These are phyloP conservation scores for Globisporangium radiosum DNA, from an alignment of 352 stramenopile species.

Conservation along the genomic window DNA sequence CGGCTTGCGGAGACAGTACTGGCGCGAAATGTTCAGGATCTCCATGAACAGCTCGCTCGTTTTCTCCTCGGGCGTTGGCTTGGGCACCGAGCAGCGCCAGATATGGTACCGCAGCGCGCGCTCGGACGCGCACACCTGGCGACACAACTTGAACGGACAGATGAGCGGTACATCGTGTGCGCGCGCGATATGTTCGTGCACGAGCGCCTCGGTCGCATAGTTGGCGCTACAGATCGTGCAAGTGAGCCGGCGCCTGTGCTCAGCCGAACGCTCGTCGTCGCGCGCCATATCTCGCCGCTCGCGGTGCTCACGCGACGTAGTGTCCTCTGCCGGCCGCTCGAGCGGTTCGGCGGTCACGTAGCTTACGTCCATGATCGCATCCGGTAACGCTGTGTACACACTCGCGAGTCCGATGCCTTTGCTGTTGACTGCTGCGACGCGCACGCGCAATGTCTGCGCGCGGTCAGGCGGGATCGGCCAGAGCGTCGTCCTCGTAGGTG, in stretches of 20 bases:
- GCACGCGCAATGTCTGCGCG: conserved; percentile 40
- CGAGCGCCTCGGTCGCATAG: conserved; percentile 10
- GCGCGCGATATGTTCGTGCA: conserved; percentile 60
- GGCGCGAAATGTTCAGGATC: conserved; percentile 61
- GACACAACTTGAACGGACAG: conserved; percentile 67
- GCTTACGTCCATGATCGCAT: conserved; percentile 54
- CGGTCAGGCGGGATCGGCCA: conserved; percentile 49
- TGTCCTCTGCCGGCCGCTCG: conserved; percentile 32
- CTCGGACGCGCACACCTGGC: conserved; percentile 63
- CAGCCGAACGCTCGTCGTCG: conserved; percentile 27
- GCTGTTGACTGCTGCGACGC: conserved; percentile 52
- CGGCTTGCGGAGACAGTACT: conserved; percentile 73
- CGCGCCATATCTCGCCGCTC: conserved; percentile 31
- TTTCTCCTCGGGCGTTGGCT: conserved; percentile 45
- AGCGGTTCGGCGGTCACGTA: conserved; percentile 41
- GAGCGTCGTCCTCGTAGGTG: conserved; percentile 46
- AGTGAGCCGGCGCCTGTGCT: conserved; percentile 28
- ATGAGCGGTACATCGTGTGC: conserved; percentile 53
- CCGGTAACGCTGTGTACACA: conserved; percentile 40
- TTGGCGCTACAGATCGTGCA: conserved; percentile 42
- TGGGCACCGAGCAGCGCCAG: conserved; percentile 54
- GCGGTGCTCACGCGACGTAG: conserved; percentile 23
- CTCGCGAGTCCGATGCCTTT: conserved; percentile 56
- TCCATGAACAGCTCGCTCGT: conserved; percentile 63
- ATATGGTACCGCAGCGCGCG: conserved; percentile 70